Base-by-base conservation (phyloP, 192 early-diverging fungal species). In the Entophlyctis luteolus region DNA sequence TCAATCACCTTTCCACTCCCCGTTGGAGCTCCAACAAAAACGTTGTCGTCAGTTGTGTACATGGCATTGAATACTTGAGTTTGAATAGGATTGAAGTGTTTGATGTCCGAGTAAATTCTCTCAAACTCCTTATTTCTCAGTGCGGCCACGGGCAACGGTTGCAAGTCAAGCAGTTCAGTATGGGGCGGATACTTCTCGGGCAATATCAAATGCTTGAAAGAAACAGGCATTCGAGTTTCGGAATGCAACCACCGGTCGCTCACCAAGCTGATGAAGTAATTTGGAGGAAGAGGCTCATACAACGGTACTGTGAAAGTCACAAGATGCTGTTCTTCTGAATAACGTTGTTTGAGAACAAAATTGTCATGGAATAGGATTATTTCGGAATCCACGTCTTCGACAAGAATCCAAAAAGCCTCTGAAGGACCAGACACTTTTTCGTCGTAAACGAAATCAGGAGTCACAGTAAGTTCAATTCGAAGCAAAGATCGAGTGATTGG, bases 191-290 rank as follows among this genome's bases (percentile, higher is more conserved):
- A 94, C 70, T 91, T 92, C 52, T 92, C 90, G 0, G 97, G 97
- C 53, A 99, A 68, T 38, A 92, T 90, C 68, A 99, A 68, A 65
- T 94, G 90, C 72, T 88, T 86, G 79, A 99, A 93, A 12, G 93
- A 96, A 27, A 99, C 90, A 3, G 97, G 90, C 60, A 95, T 70
- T 8, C 92, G 81, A 14, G 93, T 94, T 72, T 98, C 96, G 4
- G 86, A 88, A 59, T 91, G 88, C 47, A 99, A 72, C 97, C 97
- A 99, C 2, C 95, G 86, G 75, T 99, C 97, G 33, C 92, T 91
- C n/a, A 93, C 77, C 2, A 98, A 80, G 37, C 81, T 81, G 47
- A 99, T 90, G 78, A 96, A 99, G 75, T 93, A 98, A 72, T 98
- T 96, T 18, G 97, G 96, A 55, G 93, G 93, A 49, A 98, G 72